A percentile compares a stretch with the other conserved stretches of the same genome.
Conservation (phyloP, 495 filamentous ascomycete genomes). For the Talaromyces proteolyticus region DNA sequence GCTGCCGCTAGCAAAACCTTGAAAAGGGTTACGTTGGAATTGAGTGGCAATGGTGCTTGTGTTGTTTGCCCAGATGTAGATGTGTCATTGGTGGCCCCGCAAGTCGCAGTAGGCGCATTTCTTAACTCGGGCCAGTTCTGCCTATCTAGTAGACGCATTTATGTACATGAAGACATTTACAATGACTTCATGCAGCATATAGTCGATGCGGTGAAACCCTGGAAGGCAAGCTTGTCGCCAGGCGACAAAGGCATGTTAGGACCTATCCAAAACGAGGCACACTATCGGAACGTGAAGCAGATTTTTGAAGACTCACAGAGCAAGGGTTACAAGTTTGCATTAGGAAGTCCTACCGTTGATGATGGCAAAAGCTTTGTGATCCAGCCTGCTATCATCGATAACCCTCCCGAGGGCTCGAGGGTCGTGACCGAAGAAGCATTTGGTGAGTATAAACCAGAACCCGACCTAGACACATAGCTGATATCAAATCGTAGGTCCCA, state of each 20-base stretch:
- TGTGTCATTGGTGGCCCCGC: conserved; percentile 48
- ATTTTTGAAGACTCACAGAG: conserved; percentile 36
- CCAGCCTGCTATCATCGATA: conserved; percentile 44
- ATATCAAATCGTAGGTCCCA: conserved; percentile 24
- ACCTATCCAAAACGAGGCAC: conserved; percentile 46
- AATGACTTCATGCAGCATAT: conserved; percentile 46
- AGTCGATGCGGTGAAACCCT: conserved; percentile 40
- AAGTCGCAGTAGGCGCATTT: conserved; percentile 45
- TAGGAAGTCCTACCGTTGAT: conserved; percentile 24
- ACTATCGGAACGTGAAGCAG: conserved; percentile 41
- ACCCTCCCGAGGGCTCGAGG: conserved; percentile 38
- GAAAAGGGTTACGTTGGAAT: conserved; percentile 47
- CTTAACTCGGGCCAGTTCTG: conserved; percentile 56
- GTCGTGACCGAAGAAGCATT: conserved; percentile 36
- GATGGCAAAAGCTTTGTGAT: conserved; percentile 36
- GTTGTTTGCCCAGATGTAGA: conserved; percentile 60
- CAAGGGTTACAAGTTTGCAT: conserved; percentile 39
- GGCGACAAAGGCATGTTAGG: conserved; percentile 9
- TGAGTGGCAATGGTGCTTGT: conserved; percentile 60
- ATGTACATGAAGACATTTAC: conserved; percentile 59
- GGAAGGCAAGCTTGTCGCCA: conserved; percentile 30
- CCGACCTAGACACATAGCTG: background rate
- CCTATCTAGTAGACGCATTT: conserved; percentile 52
- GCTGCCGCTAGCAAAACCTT: conserved; percentile 46
- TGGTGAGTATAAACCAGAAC: conserved; percentile 8